Base-by-base conservation (phyloP, 768 basidiomycete species). In the Kwoniella botswanensis region DNA sequence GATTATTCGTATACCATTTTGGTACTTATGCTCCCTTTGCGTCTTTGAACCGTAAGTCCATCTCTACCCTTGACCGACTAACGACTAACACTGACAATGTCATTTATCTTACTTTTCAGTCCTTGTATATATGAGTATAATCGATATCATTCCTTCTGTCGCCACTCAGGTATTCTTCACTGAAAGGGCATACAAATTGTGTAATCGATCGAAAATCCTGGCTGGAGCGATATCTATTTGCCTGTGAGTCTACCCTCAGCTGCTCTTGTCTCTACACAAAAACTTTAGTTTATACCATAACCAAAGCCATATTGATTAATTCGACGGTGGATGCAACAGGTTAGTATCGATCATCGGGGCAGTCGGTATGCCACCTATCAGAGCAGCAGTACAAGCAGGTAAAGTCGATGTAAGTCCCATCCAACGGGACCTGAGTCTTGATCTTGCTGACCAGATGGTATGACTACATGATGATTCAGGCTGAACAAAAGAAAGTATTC, bases 131-230 rank as follows among this genome's bases (percentile, higher is more conserved):
- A 59, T 59, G 57, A 59, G 57, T 41, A 59, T 67, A n/a, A 29
- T 67, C 50, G 58, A 55, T 53, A 67, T 67, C 58, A 26, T 67
- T 7, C 66, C 66, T 2, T 67, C 66, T 1, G 59, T 54, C 11
- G 57, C 50, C 7, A 58, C 58, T 4, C 66, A 67, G n/a, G 46
- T 67, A 17, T 67, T 61, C 44, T 67, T 67, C 58, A 46, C 58
- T 26, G 29, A 67, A 6, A 57, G 66, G 35, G 57, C 66, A 21
- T 67, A 67, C 46, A 52, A 53, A n/a, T 43, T 67, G 4, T 46
- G 22, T n/a, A 26, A 26, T 18, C 58, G 58, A 18, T 67, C 66
- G 2, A 60, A 53, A 35, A 52, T 53, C 22, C 29, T 67, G 0
- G 18, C 50, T 4, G 58, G 43, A 9, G 44, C 44, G 1, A 44